phyloP scores from a whole-genome alignment of 2,329 filamentous ascomycete species.

The Hortaea werneckii region DNA sequence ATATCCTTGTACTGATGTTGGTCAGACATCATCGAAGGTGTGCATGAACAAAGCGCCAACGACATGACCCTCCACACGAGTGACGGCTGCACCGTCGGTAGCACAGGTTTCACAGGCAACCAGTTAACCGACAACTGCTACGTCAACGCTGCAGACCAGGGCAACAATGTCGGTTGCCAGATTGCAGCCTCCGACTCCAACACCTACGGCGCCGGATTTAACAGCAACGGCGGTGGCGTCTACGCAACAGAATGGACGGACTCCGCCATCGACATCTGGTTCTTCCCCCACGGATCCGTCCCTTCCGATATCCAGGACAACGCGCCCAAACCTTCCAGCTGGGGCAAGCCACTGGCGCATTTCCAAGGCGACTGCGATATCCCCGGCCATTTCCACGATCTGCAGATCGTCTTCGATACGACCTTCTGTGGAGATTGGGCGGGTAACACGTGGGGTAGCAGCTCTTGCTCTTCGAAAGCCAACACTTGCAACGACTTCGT shows the following conservation, averaged over 20 bases:
- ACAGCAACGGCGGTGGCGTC: constrained; percentile 36
- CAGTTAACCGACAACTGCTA: constrained; percentile 30
- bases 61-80: constrained; percentile 28
- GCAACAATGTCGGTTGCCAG: constrained; percentile 20
- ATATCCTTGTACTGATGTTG: no score
- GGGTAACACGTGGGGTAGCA: constrained; percentile 21
- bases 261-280: constrained; percentile 24
- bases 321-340: constrained; percentile 49
- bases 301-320: constrained; percentile 33
- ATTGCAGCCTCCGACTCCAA: constrained; percentile 41
- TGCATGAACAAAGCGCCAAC: constrained; percentile 26
- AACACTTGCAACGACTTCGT: constrained; percentile 24
- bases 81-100: constrained; percentile 22
- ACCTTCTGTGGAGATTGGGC: constrained; percentile 36
- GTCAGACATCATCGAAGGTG: constrained; percentile 29
- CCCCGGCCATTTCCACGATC: constrained; percentile 23
- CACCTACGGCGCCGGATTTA: constrained; percentile 27
- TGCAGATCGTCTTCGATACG: constrained; percentile 55
- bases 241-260: constrained; percentile 27
- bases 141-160: constrained; percentile 31
- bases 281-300: constrained; percentile 27
- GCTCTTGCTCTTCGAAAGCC: constrained; percentile 24
- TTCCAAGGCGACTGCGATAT: constrained; percentile 42
- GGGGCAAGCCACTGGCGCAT: constrained; percentile 54
- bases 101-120: constrained; percentile 56